A percentile compares a stretch with the other conserved stretches of the same genome.
phyloP scores from a whole-genome alignment of 306 rosid species.

The Quercus wislizeni region DNA sequence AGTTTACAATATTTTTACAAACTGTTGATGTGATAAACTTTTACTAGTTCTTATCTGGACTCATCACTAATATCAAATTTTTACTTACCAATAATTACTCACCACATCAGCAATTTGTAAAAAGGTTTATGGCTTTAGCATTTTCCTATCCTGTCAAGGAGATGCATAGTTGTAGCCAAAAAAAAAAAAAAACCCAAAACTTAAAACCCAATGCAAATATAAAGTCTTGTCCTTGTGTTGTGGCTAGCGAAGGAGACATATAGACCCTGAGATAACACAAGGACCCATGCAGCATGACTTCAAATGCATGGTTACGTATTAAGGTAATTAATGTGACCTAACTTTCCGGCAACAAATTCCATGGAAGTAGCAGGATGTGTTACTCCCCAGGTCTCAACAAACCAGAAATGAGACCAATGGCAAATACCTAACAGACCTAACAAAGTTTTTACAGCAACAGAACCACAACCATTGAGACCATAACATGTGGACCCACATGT shows the following conservation, averaged over 20 bases:
- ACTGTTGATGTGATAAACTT: no score
- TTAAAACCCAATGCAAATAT: background rate
- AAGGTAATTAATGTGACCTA: background rate
- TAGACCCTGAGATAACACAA: background rate
- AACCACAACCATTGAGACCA: background rate
- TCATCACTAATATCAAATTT: no score
- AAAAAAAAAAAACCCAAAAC: background rate
- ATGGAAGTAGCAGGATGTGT: background rate
- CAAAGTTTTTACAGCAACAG: background rate
- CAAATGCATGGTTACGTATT: background rate
- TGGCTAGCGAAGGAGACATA: background rate
- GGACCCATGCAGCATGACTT: background rate
- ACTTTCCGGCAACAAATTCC: background rate
- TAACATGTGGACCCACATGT: conserved; percentile 2
- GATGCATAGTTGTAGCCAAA: background rate
- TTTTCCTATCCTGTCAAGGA: no score
- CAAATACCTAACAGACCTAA: background rate
- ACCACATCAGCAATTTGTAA: no score
- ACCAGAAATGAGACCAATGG: background rate
- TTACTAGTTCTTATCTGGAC: no score
- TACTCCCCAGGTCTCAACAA: background rate
- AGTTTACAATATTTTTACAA: no score
- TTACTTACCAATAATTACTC: no score
- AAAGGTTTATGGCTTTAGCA: no score
- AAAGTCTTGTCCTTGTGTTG: background rate